Conservation (phyloP, 106 monocot genomes). For the Dactylorhiza incarnata region DNA sequence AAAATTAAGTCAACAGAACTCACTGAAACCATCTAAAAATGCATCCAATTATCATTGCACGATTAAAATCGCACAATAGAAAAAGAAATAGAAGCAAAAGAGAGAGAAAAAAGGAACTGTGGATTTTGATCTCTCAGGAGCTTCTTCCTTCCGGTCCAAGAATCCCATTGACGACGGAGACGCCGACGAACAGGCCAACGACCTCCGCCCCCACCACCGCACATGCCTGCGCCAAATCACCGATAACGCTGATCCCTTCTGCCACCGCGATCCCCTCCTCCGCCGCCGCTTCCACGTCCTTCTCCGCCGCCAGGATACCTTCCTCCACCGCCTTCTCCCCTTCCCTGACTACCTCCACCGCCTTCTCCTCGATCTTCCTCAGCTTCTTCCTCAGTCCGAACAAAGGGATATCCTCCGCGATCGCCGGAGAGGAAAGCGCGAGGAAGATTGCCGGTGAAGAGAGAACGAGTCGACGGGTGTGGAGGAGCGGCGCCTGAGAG, state of each 20-base stretch:
- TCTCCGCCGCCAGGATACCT: conserved; percentile 32
- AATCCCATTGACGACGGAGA: conserved; percentile 88
- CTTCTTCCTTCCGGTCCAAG: conserved; percentile 57
- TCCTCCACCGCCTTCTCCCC: conserved; percentile 26
- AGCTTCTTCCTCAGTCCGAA: conserved; percentile 73
- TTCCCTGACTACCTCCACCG: conserved; percentile 49
- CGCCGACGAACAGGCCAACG: conserved; percentile 55
- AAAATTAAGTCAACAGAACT: too few species aligned
- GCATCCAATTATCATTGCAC: not conserved
- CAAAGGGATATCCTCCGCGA: conserved; percentile 51
- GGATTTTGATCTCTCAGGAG: not conserved
- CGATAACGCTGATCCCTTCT: conserved; percentile 18
- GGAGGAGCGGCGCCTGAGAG: too few species aligned
- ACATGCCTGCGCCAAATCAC: conserved; percentile 59
- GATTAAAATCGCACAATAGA: not conserved
- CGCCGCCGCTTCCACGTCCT: conserved; percentile 26
- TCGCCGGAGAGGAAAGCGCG: conserved; percentile 10
- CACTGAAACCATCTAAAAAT: not conserved
- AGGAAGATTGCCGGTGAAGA: conserved; percentile 15
- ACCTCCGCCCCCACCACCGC: conserved; percentile 73
- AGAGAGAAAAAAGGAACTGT: not conserved
- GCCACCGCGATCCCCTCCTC: conserved; percentile 8
- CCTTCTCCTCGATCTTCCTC: conserved; percentile 60
- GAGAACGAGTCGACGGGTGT: not conserved
- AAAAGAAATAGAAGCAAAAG: not conserved